Conservation (phyloP, 169 alveolate species). For the Cryptosporidium ubiquitum region DNA sequence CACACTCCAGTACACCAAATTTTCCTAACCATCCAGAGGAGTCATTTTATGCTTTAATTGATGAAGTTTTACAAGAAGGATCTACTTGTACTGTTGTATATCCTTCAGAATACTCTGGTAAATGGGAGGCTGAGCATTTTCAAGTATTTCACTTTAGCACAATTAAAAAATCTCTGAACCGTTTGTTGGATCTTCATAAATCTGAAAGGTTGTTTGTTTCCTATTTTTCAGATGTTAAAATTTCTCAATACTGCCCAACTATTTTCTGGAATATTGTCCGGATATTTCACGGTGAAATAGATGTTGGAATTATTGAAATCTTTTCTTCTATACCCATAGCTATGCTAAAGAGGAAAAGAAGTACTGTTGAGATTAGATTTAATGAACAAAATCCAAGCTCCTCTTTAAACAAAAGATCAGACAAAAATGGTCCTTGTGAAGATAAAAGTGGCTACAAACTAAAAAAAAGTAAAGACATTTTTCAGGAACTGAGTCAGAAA, state of each 20-base stretch:
- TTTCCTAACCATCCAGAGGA: not conserved
- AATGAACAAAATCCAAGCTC: not conserved
- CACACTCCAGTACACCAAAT: no score
- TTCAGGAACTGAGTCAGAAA: conserved; percentile 10
- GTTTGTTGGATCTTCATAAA: not conserved
- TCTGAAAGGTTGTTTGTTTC: not conserved
- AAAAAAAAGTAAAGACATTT: not conserved
- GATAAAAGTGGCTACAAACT: no score
- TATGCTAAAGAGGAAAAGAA: conserved; percentile 3
- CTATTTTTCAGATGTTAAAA: not conserved
- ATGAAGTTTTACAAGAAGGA: conserved; percentile 2
- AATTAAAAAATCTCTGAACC: not conserved
- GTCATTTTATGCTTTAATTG: not conserved
- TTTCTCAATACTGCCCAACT: conserved; percentile 22
- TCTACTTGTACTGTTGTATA: not conserved
- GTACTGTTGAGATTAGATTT: not conserved
- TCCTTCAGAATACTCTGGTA: conserved; percentile 6
- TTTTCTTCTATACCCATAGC: not conserved
- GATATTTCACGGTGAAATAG: conserved; percentile 27
- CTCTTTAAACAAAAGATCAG: not conserved
- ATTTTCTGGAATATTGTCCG: conserved; percentile 29
- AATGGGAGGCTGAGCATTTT: conserved; percentile 19
- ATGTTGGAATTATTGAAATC: not conserved
- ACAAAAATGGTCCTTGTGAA: not conserved
- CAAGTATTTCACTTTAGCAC: not conserved